Percentiles rank a stretch among this genome's conserved stretches.
Evolutionary conservation across 2,329 filamentous ascomycete genomes (phyloP).

Genomic region (Alternaria sp.): DNA sequence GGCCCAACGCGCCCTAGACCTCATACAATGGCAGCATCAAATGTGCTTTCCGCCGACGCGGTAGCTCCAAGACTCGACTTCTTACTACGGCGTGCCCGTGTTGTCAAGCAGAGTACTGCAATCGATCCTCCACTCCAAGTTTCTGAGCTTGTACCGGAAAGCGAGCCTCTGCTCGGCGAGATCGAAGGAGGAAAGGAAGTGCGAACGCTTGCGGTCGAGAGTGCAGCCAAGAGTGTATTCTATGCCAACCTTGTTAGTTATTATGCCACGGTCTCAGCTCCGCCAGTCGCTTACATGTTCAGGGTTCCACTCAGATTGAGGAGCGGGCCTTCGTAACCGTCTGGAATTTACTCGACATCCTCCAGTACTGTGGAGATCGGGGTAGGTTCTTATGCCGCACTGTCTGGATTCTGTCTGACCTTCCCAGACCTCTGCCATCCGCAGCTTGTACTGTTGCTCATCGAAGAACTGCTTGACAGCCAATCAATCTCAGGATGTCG

Average conservation of each 20-base stretch:
- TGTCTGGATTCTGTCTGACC: constrained; percentile 6
- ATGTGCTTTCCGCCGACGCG: constrained; percentile 30
- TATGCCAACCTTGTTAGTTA: constrained; percentile 74
- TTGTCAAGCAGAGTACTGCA: constrained; percentile 48
- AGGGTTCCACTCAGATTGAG: constrained; percentile 78
- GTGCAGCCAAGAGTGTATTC: constrained; percentile 80
- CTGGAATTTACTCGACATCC: constrained; percentile 92
- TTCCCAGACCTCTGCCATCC: constrained; percentile 68
- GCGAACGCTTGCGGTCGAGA: constrained; percentile 76
- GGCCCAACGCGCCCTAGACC: not conserved
- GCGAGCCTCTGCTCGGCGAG: constrained; percentile 35
- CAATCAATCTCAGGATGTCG: constrained; percentile 93
- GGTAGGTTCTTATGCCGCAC: constrained; percentile 59
- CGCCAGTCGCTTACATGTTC: constrained; percentile 16
- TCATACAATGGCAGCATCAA: constrained; percentile 35
- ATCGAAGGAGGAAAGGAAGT: constrained; percentile 54
- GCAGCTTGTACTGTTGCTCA: constrained; percentile 83
- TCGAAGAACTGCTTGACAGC: constrained; percentile 94
- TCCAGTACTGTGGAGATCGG: constrained; percentile 86
- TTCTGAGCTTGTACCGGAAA: constrained; percentile 45
- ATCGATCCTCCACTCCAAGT: constrained; percentile 55
- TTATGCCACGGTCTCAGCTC: not conserved
- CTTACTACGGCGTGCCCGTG: constrained; percentile 50
- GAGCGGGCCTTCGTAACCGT: constrained; percentile 79
- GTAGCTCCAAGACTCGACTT: constrained; percentile 45